Base-by-base conservation (phyloP, 2,329 filamentous ascomycete genomes). In the Coniochaeta sp. region DNA sequence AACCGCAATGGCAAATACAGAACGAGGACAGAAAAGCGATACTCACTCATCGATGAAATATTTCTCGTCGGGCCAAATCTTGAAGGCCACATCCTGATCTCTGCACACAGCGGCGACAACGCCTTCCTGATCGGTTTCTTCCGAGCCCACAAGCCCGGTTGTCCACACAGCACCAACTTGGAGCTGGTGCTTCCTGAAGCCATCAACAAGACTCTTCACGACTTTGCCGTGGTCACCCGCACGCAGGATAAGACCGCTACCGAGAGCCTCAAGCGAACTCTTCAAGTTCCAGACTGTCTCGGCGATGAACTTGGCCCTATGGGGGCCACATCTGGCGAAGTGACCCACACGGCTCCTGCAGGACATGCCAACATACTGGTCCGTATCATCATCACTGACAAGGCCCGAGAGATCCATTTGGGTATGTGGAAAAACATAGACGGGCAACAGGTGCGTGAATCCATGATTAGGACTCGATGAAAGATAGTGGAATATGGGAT, bases 31-130 rank as follows among this genome's bases (percentile, higher is more conserved):
- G 17, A 4, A 40, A n/a, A 17, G 34, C 12, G 8, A 16, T 26
- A 82, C 88, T 73, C 76, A 93, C 90, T 93, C 89, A 67, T 93
- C 87, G 58, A 93, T 79, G 62, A 87, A 87, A 66, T 90, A 93
- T 70, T 93, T 93, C 71, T 92, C 89, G 66, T 93, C 89, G 0
- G 73, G 72, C 84, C 86, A 92, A 1, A 86, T 61, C 69, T 83
- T 82, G 70, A 91, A 90, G 1, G 84, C 78, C 4, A 86, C 76
- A 0, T 76, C 78, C 3, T 79, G 73, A 14, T 79, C 70, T 24
- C 80, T 72, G 60, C 88, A 86, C 0, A 84, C 68, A 0, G 74
- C 69, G 31, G 78, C 76, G 1, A 90, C 76, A 0, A 75, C 75
- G 24, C 76, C 72, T 66, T 91, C 86, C 59, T 93, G 89, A 5